Evolutionary conservation across 2,329 filamentous ascomycete genomes (phyloP).

Genomic region (Zarea fungicola): DNA sequence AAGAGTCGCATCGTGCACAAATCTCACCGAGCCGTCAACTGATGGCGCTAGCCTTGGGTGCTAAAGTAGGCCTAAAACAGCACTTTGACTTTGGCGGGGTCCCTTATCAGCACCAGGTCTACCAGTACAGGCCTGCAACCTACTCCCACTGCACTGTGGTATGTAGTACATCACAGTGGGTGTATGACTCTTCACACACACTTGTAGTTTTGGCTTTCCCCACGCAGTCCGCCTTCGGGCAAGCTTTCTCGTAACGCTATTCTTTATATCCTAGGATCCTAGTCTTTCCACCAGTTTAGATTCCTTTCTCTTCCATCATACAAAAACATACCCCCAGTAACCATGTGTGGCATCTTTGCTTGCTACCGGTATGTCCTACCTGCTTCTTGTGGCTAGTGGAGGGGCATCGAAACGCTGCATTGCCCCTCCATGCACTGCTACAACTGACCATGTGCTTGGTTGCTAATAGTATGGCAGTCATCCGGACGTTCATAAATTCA

Average conservation of each 20-base stretch:
- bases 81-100: neutral
- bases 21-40: too few species aligned
- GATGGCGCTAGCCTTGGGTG: too few species aligned
- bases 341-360: constrained; percentile 95
- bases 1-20: neutral
- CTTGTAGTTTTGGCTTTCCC: neutral
- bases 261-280: neutral
- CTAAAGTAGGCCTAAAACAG: neutral
- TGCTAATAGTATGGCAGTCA: constrained; percentile 49
- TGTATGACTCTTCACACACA: constrained; percentile 9
- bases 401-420: constrained; percentile 25
- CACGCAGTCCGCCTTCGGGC: constrained; percentile 14
- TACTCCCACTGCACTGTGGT: too few species aligned
- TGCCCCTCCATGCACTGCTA: constrained; percentile 9
- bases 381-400: constrained; percentile 19
- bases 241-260: neutral
- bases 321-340: constrained; percentile 32
- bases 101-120: constrained; percentile 1
- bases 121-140: too few species aligned
- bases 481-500: constrained; percentile 93
- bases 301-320: constrained; percentile 1
- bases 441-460: constrained; percentile 1
- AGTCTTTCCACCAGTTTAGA: constrained; percentile 15
- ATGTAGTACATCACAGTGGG: too few species aligned
- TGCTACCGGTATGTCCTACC: constrained; percentile 70